These are phyloP conservation scores for Hypoxylon sp. DNA, from an alignment of 2,329 filamentous ascomycete genomes.

Conservation along the genomic window DNA sequence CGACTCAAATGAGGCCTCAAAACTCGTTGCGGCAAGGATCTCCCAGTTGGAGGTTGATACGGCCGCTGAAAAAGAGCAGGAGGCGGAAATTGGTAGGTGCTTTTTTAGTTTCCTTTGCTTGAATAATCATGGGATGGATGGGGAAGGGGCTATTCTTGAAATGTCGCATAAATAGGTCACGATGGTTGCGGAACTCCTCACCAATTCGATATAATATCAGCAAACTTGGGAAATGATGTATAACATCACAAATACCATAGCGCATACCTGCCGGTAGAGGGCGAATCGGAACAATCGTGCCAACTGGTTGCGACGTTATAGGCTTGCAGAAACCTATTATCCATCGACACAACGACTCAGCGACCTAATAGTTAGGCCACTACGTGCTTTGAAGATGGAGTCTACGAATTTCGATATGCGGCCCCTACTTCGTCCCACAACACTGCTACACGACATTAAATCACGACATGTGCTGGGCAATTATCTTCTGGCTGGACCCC, in stretches of 20 bases:
- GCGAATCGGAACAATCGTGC: conserved; percentile 16
- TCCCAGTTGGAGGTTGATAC: conserved; percentile 95
- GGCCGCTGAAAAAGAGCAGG: conserved; percentile 93
- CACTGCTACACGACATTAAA: conserved; percentile 19
- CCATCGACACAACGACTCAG: conserved; percentile 6
- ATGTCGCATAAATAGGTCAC: conserved; percentile 6
- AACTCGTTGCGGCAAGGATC: conserved; percentile 92
- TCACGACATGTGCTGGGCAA: conserved; percentile 21
- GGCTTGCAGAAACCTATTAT: conserved; percentile 16
- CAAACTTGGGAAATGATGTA: conserved; percentile 7
- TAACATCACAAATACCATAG: conserved; percentile 8
- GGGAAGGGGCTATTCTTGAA: neutral
- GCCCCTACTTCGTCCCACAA: conserved; percentile 24
- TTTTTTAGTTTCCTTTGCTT: conserved; percentile 30
- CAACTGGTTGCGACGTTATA: conserved; percentile 25
- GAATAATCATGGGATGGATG: conserved; percentile 3
- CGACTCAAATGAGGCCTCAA: conserved; percentile 90
- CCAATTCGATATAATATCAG: conserved; percentile 23
- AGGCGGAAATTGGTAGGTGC: conserved; percentile 90
- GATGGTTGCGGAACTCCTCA: conserved; percentile 6
- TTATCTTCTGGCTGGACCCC: conserved; percentile 3
- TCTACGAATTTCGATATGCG: conserved; percentile 16
- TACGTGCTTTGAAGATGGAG: conserved; percentile 7
- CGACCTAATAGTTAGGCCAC: neutral
- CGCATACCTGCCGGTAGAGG: conserved; percentile 1